These are phyloP conservation scores for Magnusiomyces tetraspermus DNA, from an alignment of 1,139 yeast genomes.

Conservation along the genomic window DNA sequence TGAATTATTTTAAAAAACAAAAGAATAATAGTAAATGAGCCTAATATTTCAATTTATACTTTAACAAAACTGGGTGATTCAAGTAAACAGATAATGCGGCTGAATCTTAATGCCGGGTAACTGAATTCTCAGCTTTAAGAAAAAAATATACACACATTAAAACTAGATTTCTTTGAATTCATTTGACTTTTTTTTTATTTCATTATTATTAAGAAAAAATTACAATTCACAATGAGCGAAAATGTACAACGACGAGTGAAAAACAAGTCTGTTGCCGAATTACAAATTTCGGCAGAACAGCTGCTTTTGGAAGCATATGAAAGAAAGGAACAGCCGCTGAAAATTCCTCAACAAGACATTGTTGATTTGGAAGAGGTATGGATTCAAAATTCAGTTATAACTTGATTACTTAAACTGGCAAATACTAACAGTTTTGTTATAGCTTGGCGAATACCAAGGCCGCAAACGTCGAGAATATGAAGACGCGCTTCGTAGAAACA, in stretches of 20 bases:
- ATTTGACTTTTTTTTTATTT: background rate
- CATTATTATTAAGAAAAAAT: background rate
- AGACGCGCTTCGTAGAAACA: conserved; percentile 71
- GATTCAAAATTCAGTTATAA: conserved; percentile 9
- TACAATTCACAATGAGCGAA: conserved; percentile 8
- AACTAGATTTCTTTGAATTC: background rate
- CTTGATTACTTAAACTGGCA: background rate
- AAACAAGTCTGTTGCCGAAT: conserved; percentile 40
- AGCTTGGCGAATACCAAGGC: conserved; percentile 58
- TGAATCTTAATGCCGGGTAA: too few species aligned
- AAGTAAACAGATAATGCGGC: too few species aligned
- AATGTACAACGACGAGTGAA: conserved; percentile 24
- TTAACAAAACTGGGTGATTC: too few species aligned
- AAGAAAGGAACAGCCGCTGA: conserved; percentile 36
- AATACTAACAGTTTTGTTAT: conserved; percentile 1
- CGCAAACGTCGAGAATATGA: conserved; percentile 76
- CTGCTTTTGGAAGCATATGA: conserved; percentile 49
- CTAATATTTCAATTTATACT: too few species aligned
- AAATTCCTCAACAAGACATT: conserved; percentile 41
- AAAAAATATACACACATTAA: too few species aligned
- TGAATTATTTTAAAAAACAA: too few species aligned
- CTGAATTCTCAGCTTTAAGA: too few species aligned
- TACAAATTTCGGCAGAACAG: conserved; percentile 50
- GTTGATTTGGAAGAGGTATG: conserved; percentile 61
- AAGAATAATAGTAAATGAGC: too few species aligned